Base-by-base conservation (phyloP, 1,284 basidiomycete species). In the Entoloma clypeatum region DNA sequence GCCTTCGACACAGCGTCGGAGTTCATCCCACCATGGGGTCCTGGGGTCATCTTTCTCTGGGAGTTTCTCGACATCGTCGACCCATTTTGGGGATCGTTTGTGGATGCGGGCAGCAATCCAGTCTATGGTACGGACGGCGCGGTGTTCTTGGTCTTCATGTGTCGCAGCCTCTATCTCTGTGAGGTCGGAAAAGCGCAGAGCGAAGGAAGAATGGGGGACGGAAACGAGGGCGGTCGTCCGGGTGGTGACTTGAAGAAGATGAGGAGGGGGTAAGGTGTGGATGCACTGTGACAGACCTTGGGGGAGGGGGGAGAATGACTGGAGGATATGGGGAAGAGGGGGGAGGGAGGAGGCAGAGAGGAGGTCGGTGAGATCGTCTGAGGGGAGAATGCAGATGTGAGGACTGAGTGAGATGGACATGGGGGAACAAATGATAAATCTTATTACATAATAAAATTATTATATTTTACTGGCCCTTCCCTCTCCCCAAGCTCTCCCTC, bases 21-120 rank as follows among this genome's bases (percentile, higher is more conserved):
- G 67, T 58, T 90, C 86, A 49, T 87, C 81, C 87, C 87, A 90
- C 86, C 86, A 90, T 2, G 85, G 86, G 8, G 82, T 79, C 40
- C 73, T 68, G 25, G 65, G 50, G 3, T 61, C 57, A 39, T 74
- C 65, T 27, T 60, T 64, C 33, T 68, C 68, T 1, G 60, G 64
- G 7, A 58, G 43, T 33, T 59, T 66, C 43, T 77, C 71, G 22
- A 75, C 51, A 51, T 83, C 74, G 48, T 75, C 75, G 16, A 86
- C 71, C 86, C 87, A 90, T 54, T 68, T 74, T 11, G 72, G 59
- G 44, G 77, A 81, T 45, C 76, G 69, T 43, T 68, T 71, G 19
- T 68, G 62, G 36, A 89, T 77, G 36, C 87, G 77, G 11, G 76
- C 74, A 32, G 80, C 73, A 48, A 90, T 82, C 86, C 87, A 90